Base-by-base conservation (phyloP, 441 rosid genomes). In the Metrosideros polymorpha region DNA sequence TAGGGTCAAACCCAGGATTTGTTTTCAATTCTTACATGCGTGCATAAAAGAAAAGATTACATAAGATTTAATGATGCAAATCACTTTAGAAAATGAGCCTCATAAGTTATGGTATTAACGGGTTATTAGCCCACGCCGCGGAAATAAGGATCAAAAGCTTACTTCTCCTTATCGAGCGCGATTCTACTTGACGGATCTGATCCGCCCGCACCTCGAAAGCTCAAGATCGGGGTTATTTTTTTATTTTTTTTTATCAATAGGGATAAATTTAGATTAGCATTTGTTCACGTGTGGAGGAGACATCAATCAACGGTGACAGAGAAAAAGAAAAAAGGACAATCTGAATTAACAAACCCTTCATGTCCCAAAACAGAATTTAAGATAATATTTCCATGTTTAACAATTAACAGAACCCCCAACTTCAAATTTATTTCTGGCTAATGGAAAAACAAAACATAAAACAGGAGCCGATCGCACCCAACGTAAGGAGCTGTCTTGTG, bases 81-180 rank as follows among this genome's bases (percentile, higher is more conserved):
- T 12, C 51, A 1, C 51, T 49, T 49, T 12, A 12, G 51, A 15
- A 12, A 45, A 49, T 49, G 5, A 17, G 51, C 4, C 51, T 49
- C 17, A 0, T 49, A 49, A 53, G 10, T 49, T 13, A 12, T 12
- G 15, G 15, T 22, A 8, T 22, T 53, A 22, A 4, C 12, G 9
- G 10, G 6, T 66, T 9, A 22, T 6, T 1, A 19, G 14, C 77
- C 7, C 3, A 3, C 3, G 1, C 5, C 25, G 9, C 3, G 9
- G 32, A 32, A 9, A 43, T 42, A 24, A 12, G 14, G 18, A 50
- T 49, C 17, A n/a, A 2, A 30, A 77, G 27, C n/a, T 52, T 92
- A 94, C 96, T 93, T 97, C 85, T 94, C 94, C 90, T 96, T 93
- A 92, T 95, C 92, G 53, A 89, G 84, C 90, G 9, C 5, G 1